phyloP scores from a whole-genome alignment of 257 asterid genomes.

The Jacaranda copaia region DNA sequence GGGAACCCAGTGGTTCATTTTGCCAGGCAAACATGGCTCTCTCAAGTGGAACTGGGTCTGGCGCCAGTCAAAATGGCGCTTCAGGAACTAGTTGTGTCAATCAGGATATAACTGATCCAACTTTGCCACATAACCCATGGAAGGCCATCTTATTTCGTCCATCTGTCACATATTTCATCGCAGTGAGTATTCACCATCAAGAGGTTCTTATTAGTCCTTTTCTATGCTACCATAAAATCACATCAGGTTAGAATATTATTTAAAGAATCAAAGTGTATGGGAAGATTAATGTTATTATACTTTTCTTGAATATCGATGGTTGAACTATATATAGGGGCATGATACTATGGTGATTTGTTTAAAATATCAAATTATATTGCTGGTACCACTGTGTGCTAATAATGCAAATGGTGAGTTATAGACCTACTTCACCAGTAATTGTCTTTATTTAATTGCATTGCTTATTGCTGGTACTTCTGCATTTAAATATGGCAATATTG shows the following conservation, averaged over 20 bases:
- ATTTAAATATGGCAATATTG: neutral
- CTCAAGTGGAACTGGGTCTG: constrained; percentile 64
- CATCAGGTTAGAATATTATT: constrained; percentile 30
- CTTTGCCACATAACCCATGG: constrained; percentile 89
- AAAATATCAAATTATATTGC: neutral
- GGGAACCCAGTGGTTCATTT: constrained; percentile 99
- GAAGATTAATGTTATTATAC: constrained; percentile 4
- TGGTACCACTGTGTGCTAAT: constrained; percentile 10
- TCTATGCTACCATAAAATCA: constrained; percentile 23
- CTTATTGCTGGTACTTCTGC: constrained; percentile 8
- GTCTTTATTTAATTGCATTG: constrained; percentile 7
- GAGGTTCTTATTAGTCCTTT: constrained; percentile 32
- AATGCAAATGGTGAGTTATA: constrained; percentile 21
- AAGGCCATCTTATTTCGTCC: constrained; percentile 92
- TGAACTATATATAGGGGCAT: neutral
- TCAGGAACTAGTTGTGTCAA: constrained; percentile 74
- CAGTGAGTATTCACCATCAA: constrained; percentile 65
- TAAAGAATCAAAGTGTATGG: constrained; percentile 8
- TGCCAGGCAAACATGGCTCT: constrained; percentile 65
- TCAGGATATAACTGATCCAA: constrained; percentile 93
- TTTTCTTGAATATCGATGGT: constrained; percentile 5
- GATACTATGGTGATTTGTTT: neutral
- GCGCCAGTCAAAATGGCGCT: constrained; percentile 78
- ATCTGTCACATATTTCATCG: constrained; percentile 82
- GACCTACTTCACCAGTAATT: constrained; percentile 8